Conservation (phyloP, 148 eudicot species). For the Cornus kousa region DNA sequence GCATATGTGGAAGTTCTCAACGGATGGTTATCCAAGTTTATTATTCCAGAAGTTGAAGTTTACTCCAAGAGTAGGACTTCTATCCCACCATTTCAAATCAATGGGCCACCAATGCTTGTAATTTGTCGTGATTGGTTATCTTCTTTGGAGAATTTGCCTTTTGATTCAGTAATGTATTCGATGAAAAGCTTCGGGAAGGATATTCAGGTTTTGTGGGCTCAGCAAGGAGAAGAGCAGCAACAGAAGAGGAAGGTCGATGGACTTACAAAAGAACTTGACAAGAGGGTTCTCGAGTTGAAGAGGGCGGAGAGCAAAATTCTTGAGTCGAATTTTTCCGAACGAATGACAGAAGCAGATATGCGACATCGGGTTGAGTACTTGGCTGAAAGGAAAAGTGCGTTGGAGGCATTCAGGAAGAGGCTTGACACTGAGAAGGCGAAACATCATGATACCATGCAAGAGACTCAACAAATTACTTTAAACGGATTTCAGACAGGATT, state of each 20-base stretch:
- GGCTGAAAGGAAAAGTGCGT: constrained; percentile 26
- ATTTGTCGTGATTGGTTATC: constrained; percentile 44
- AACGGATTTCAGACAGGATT: constrained; percentile 46
- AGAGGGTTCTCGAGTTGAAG: constrained; percentile 20
- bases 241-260: constrained; percentile 46
- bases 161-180: constrained; percentile 29
- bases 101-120: constrained; percentile 32
- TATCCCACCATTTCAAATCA: constrained; percentile 16
- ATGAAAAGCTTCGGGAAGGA: constrained; percentile 43
- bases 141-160: constrained; percentile 42
- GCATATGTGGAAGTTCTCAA: constrained; percentile 36
- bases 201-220: constrained; percentile 37
- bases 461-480: constrained; percentile 30
- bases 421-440: constrained; percentile 44
- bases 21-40: constrained; percentile 47
- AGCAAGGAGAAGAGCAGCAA: constrained; percentile 49
- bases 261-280: constrained; percentile 36
- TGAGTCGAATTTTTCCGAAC: constrained; percentile 6
- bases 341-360: constrained; percentile 8
- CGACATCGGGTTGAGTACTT: constrained; percentile 25
- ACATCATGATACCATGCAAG: constrained; percentile 26
- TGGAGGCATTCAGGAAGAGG: constrained; percentile 31
- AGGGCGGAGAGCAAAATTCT: constrained; percentile 32
- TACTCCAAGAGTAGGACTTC: constrained; percentile 12
- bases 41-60: constrained; percentile 23